Evolutionary conservation across 1,284 basidiomycete genomes (phyloP), one percentile per base, ranked within the genome.

Genomic region (Anthracocystis walkeri): DNA sequence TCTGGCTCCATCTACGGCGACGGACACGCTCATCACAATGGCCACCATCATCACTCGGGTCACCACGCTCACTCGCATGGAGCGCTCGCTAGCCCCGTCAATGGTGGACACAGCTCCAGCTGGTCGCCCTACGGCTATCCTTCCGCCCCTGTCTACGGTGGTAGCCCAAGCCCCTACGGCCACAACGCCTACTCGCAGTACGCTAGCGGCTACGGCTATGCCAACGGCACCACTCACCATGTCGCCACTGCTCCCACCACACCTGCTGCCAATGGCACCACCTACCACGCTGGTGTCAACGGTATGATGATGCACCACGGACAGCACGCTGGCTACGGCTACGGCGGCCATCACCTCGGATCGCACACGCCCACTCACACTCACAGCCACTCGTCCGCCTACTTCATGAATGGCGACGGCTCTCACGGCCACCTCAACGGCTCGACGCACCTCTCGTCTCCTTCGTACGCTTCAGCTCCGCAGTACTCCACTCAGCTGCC

Each of bases 401-500:
- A 76, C 59, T 76, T 76, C 27, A 72, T 76, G 74, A 76, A 76
- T 48, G 68, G 74, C 44, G 74, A 76, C 21, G 74, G 61, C 51
- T 59, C 68, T 23, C 74, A 76, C 74, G 60, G 74, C 67, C 74
- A 76, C 53, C 60, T 76, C 38, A 76, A 72, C 45, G 69, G 74
- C 48, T 76, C 74, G 18, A 33, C 67, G 7, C 73, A 75, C 65
- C 54, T 76, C 51, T 68, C 74, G 20, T 77, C 79, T 29, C 77
- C 82, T 21, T 76, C 76, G 33, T 82, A 83, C 66, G 65, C 72
- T 31, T 76, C 79, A 14, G 75, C 78, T 48, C 78, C 79, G 12
- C 82, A 83, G 60, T 82, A 82, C 60, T 79, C 69, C 65, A 71
- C 82, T 20, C 81, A 82, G 54, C 68, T 83, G 27, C 82, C 83